Percentiles rank a stretch among this genome's conserved stretches.
These are phyloP conservation scores for Breviolum minutum DNA, from an alignment of 73 alveolate species.

Conservation along the genomic window DNA sequence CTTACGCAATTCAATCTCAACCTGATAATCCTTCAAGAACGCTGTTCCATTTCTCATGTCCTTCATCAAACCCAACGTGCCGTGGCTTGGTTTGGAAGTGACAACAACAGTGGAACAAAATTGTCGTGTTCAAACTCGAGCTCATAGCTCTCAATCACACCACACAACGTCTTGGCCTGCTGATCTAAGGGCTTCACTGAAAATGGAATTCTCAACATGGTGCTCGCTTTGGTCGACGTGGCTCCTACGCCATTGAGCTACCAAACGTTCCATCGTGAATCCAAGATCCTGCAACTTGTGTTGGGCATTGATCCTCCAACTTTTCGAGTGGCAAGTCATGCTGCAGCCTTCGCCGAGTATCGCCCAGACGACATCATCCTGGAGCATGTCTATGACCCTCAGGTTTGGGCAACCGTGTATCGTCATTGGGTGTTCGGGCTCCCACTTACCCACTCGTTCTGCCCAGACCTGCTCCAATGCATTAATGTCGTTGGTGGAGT, in stretches of 20 bases:
- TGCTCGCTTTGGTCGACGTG: background rate
- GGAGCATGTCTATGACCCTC: background rate
- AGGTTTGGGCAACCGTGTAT: no score
- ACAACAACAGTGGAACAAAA: background rate
- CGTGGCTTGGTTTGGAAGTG: background rate
- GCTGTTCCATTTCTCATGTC: background rate
- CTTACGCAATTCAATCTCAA: background rate
- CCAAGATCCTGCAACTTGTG: background rate
- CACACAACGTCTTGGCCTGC: background rate
- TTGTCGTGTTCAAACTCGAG: background rate
- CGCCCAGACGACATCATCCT: background rate
- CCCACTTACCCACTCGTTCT: background rate
- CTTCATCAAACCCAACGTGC: background rate
- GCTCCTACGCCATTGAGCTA: background rate
- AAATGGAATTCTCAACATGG: background rate
- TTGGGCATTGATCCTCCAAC: background rate
- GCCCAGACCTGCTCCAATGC: background rate
- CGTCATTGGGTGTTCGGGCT: background rate
- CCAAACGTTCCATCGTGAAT: background rate
- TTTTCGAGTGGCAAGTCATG: background rate
- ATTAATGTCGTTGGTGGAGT: background rate
- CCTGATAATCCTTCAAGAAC: background rate
- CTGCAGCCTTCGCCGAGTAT: conserved; percentile 1
- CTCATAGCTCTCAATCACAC: background rate
- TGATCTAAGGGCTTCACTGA: background rate